These are phyloP conservation scores for Wakefieldia striispora DNA, from an alignment of 768 basidiomycete species.

Conservation along the genomic window DNA sequence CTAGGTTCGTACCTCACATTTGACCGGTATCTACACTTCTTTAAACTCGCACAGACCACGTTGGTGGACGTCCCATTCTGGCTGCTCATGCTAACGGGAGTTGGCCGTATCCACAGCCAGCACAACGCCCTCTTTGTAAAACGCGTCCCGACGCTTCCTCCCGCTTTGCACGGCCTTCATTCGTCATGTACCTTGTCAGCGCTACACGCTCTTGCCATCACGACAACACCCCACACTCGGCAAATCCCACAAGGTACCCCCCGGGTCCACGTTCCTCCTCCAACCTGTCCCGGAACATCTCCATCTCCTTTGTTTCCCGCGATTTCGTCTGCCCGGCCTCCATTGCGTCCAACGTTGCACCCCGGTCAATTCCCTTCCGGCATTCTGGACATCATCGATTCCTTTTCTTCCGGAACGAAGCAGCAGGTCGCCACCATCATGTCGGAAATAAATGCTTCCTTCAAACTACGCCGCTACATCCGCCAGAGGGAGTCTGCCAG, in stretches of 20 bases:
- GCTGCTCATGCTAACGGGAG: constrained; percentile 77
- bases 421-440: constrained; percentile 8
- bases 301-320: neutral
- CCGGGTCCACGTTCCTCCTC: constrained; percentile 1
- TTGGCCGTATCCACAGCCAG: constrained; percentile 51
- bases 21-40: neutral
- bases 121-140: constrained; percentile 40
- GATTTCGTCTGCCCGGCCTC: neutral
- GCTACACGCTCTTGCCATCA: constrained; percentile 15
- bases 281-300: neutral
- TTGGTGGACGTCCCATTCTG: constrained; percentile 40
- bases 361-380: constrained; percentile 22
- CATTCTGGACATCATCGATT: constrained; percentile 26
- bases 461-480: constrained; percentile 25
- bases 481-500: constrained; percentile 32
- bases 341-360: neutral
- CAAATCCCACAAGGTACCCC: constrained; percentile 9
- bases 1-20: neutral
- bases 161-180: constrained; percentile 10
- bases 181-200: constrained; percentile 22
- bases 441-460: constrained; percentile 22
- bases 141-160: constrained; percentile 9
- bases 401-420: constrained; percentile 19
- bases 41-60: constrained; percentile 28
- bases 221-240: neutral